These are phyloP conservation scores for Aspergillus floridensis DNA, from an alignment of 2,329 filamentous ascomycete species.

Conservation along the genomic window DNA sequence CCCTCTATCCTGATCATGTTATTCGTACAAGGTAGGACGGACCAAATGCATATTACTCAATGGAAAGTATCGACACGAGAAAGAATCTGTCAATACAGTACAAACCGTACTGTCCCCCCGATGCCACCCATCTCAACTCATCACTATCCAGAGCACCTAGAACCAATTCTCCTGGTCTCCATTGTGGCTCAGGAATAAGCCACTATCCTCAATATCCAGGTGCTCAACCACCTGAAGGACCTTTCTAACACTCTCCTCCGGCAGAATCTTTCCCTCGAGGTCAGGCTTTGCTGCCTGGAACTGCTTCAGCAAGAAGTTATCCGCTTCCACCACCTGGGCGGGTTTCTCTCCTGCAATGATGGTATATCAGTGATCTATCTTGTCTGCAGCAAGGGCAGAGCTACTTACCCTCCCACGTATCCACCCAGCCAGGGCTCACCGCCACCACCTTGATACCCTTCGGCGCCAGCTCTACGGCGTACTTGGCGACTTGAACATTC, in stretches of 20 bases:
- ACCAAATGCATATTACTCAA: too few species aligned
- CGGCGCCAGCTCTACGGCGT: slow-evolving; percentile 33
- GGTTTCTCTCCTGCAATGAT: slow-evolving; percentile 13
- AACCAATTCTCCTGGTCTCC: slow-evolving; percentile 20
- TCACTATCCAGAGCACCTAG: background rate
- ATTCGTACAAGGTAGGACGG: too few species aligned
- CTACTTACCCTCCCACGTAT: slow-evolving; percentile 21
- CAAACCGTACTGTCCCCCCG: too few species aligned
- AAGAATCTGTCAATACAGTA: too few species aligned
- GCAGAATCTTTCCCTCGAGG: slow-evolving; percentile 23
- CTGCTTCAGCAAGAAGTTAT: slow-evolving; percentile 19
- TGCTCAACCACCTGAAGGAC: slow-evolving; percentile 24
- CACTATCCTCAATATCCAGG: slow-evolving; percentile 23
- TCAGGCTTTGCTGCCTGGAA: slow-evolving; percentile 21
- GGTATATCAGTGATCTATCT: background rate
- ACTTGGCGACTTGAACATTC: slow-evolving; percentile 45
- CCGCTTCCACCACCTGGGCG: slow-evolving; percentile 5
- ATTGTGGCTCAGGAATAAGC: slow-evolving; percentile 25
- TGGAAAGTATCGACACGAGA: too few species aligned
- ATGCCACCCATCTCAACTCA: too few species aligned
- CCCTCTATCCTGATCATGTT: too few species aligned
- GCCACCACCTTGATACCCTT: slow-evolving; percentile 35
- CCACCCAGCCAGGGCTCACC: slow-evolving; percentile 37
- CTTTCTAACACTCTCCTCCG: slow-evolving; percentile 27
- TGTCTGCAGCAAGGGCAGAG: background rate